These are phyloP conservation scores for Aspergillus persii DNA, from an alignment of 2,329 filamentous ascomycete species.

Conservation along the genomic window DNA sequence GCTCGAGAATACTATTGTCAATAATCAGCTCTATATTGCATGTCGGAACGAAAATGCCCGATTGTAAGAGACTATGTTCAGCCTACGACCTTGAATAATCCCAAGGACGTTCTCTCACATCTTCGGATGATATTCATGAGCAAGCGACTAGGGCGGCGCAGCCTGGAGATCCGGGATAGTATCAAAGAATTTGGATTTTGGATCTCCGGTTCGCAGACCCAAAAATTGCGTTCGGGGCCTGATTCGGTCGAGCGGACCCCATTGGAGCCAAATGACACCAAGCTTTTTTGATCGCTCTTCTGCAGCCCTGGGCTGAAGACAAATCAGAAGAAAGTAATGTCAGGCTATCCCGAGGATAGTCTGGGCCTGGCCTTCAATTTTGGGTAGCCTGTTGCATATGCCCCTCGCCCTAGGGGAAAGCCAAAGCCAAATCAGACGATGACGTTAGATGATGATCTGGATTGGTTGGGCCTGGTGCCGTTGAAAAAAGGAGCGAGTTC, in stretches of 20 bases:
- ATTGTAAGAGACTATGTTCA: not conserved
- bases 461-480: not conserved
- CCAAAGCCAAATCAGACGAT: not conserved
- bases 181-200: not conserved
- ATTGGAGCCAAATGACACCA: not conserved
- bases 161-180: not conserved
- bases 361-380: not conserved
- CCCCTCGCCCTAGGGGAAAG: not conserved
- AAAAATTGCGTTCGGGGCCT: not conserved
- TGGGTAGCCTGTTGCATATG: not conserved
- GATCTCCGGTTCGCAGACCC: not conserved
- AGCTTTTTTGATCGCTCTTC: not conserved
- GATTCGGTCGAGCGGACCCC: not conserved
- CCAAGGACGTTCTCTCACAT: not conserved
- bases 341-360: not conserved
- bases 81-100: not conserved
- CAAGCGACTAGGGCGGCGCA: not conserved
- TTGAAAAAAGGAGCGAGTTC: not conserved
- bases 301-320: not conserved
- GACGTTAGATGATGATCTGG: not conserved
- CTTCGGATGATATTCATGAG: not conserved
- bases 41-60: not conserved
- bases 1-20: not conserved
- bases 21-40: not conserved
- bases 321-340: not conserved